Percentiles rank a stretch among this genome's conserved stretches.
Evolutionary conservation across 352 stramenopile genomes (phyloP).

Genomic region (Pythium coloratum): DNA sequence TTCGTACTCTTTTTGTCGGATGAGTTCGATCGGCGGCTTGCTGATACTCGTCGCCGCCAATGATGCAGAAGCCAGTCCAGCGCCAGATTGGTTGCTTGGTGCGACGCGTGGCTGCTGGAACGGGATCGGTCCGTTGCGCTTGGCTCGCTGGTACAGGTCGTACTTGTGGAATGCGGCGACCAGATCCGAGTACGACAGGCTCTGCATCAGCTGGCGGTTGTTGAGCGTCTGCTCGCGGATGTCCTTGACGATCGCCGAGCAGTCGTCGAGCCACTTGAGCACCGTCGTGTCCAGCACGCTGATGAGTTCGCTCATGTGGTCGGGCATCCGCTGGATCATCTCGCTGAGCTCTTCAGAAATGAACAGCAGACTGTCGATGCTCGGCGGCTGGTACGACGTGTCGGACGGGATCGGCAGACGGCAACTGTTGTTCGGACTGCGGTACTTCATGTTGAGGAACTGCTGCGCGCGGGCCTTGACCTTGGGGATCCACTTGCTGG

Average conservation of each 20-base stretch:
- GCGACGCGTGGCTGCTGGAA: slow-evolving; percentile 51
- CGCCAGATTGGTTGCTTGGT: neutral
- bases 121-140: slow-evolving; percentile 51
- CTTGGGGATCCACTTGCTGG: slow-evolving; percentile 74
- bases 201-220: slow-evolving; percentile 58
- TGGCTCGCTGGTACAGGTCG: slow-evolving; percentile 60
- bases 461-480: slow-evolving; percentile 71
- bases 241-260: slow-evolving; percentile 64
- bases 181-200: slow-evolving; percentile 58
- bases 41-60: neutral
- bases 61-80: slow-evolving; percentile 6
- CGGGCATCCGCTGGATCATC: slow-evolving; percentile 75
- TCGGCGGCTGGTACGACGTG: slow-evolving; percentile 74
- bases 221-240: slow-evolving; percentile 80
- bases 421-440: slow-evolving; percentile 39
- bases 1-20: slow-evolving; percentile 59
- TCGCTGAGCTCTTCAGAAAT: slow-evolving; percentile 60
- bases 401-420: slow-evolving; percentile 64
- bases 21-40: slow-evolving; percentile 25
- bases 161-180: slow-evolving; percentile 65
- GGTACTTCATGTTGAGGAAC: slow-evolving; percentile 60
- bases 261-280: slow-evolving; percentile 74
- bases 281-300: slow-evolving; percentile 65
- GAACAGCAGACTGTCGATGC: slow-evolving; percentile 74
- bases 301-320: slow-evolving; percentile 58